Base-by-base conservation (phyloP, 1,139 yeast genomes). In the Yamadazyma friedrichii region DNA sequence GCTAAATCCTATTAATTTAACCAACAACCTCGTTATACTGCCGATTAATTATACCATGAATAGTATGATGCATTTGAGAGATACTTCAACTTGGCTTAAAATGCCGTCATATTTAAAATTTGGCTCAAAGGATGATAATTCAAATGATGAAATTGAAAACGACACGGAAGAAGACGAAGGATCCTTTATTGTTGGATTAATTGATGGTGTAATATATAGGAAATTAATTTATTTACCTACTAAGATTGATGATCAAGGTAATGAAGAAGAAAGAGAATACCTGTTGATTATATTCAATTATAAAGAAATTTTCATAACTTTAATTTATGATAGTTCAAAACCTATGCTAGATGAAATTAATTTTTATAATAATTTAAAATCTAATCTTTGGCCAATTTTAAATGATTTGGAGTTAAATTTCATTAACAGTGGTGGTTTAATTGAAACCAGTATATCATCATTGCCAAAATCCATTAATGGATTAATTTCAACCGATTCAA, bases 1-100 rank as follows among this genome's bases (percentile, higher is more conserved):
- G 34, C 50, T 69, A 15, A 59, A 67, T 41, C 75, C 76, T 0
- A 45, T 65, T 5, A 62, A 54, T 39, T 47, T 69, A 16, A 65
- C 76, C 2, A 67, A 64, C 43, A 65, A 60, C 35, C 55, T 69
- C 38, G 69, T 70, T 8, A 61, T 69, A 10, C 67, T 58, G 64
- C 76, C 77, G 0, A 45, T 70, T 10, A 65, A 59, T 42, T 61
- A 56, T 35, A 69, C 76, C 0, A 57, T 70, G 39, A 65, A 59
- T 39, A 66, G 67, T 26, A 58, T 70, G 55, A 56, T 53, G 45
- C 59, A 51, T 20, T 35, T 59, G 12, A 37, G 24, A 13, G 45
- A 40, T 13, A 31, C 31, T 13, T 9, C 41, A 10, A 30, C 54
- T 42, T 57, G 70, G 70, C 42, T 61, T 32, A 47, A 60, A 31